Conservation (phyloP, 1,284 basidiomycete genomes). For the Trichosporon inkin region DNA sequence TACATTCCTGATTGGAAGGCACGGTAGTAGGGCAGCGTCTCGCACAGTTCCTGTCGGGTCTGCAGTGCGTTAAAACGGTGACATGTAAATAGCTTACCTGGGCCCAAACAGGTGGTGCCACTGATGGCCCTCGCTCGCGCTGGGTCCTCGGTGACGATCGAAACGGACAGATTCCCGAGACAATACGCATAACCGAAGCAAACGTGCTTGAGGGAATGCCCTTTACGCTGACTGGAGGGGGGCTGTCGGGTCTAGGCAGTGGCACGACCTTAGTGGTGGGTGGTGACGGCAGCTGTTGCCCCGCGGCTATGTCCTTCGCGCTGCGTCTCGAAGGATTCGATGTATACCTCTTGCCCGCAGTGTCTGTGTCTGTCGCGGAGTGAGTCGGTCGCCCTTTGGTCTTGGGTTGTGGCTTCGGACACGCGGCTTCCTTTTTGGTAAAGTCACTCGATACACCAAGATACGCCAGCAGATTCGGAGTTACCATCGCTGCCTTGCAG, state of each 20-base stretch:
- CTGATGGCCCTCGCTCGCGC: constrained; percentile 8
- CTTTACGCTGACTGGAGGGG: not conserved
- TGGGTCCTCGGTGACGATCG: not conserved
- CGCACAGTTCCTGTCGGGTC: constrained; percentile 47
- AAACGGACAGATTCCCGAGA: constrained; percentile 15
- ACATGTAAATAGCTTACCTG: constrained; percentile 25
- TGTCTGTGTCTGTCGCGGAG: too few species aligned
- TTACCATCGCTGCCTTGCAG: not conserved
- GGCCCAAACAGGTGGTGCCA: constrained; percentile 41
- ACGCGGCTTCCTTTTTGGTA: not conserved
- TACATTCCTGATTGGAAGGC: constrained; percentile 46
- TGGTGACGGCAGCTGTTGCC: not conserved
- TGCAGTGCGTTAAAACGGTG: constrained; percentile 10
- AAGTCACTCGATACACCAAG: not conserved
- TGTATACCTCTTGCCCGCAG: too few species aligned
- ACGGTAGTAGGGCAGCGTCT: constrained; percentile 46
- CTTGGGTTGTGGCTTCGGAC: not conserved
- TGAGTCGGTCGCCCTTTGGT: too few species aligned
- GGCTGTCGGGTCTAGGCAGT: not conserved
- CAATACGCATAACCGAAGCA: constrained; percentile 27
- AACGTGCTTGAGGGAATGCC: constrained; percentile 29
- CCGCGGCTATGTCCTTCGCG: too few species aligned
- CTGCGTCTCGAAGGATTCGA: too few species aligned
- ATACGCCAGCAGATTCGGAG: not conserved
- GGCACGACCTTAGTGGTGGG: not conserved